Conservation (phyloP, 1,284 basidiomycete species). For the Serendipita sp. region DNA sequence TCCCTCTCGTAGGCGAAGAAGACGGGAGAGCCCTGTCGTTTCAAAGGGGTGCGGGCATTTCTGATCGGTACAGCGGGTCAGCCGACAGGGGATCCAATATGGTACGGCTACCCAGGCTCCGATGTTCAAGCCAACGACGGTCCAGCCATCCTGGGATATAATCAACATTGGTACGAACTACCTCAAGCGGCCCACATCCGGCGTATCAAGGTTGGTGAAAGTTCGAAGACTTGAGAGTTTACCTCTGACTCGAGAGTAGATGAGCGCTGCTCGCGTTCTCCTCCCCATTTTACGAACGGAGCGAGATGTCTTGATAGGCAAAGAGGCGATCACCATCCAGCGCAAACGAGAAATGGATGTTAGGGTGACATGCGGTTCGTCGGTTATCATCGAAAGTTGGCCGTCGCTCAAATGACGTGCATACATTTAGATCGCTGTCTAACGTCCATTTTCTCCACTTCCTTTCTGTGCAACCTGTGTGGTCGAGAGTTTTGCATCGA, state of each 20-base stretch:
- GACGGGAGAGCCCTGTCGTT: slow-evolving; percentile 3
- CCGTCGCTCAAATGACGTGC: slow-evolving; percentile 8
- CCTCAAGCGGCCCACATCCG: not conserved
- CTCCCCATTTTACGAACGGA: slow-evolving; percentile 57
- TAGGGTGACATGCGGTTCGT: slow-evolving; percentile 69
- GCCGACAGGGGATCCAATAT: not conserved
- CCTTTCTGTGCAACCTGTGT: slow-evolving; percentile 80
- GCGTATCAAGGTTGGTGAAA: not conserved
- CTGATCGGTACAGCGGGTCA: not conserved
- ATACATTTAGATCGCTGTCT: slow-evolving; percentile 65
- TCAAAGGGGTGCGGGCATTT: not conserved
- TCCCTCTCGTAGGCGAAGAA: not conserved
- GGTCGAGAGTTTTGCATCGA: slow-evolving; percentile 80
- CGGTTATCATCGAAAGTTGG: slow-evolving; percentile 9
- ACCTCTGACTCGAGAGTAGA: slow-evolving; percentile 22
- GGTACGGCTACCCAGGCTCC: not conserved
- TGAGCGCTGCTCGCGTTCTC: slow-evolving; percentile 54
- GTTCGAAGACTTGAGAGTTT: not conserved
- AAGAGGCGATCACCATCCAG: slow-evolving; percentile 46
- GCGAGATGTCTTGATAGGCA: slow-evolving; percentile 39
- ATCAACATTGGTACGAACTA: not conserved
- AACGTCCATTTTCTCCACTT: slow-evolving; percentile 79
- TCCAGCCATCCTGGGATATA: not conserved
- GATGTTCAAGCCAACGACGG: not conserved
- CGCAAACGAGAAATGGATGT: slow-evolving; percentile 64